phyloP scores from a whole-genome alignment of 352 stramenopile genomes.

The Peronospora farinosa region DNA sequence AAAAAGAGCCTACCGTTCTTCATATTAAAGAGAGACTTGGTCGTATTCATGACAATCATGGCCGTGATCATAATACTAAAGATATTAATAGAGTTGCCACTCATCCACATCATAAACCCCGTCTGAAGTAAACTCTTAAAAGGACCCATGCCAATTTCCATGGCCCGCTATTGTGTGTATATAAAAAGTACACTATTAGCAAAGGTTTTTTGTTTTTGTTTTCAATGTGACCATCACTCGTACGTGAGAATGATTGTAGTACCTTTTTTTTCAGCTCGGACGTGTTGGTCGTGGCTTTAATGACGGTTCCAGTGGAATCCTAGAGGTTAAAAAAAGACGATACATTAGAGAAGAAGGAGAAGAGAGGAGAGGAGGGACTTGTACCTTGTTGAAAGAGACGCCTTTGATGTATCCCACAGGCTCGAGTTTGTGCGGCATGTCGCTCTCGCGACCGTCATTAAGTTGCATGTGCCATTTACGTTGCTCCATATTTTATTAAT shows the following conservation, averaged over 20 bases:
- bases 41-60: constrained; percentile 90
- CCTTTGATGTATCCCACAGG: constrained; percentile 61
- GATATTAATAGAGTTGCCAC: constrained; percentile 90
- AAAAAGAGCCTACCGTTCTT: constrained; percentile 34
- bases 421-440: constrained; percentile 54
- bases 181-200: too few relatives aligned
- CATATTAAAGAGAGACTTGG: constrained; percentile 87
- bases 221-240: constrained; percentile 14
- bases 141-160: constrained; percentile 86
- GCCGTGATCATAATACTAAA: constrained; percentile 93
- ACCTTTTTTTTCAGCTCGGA: constrained; percentile 87
- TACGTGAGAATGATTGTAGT: not conserved
- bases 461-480: constrained; percentile 78
- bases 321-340: constrained; percentile 8
- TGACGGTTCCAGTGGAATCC: constrained; percentile 48
- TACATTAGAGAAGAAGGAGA: not conserved
- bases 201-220: too few relatives aligned
- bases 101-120: constrained; percentile 96
- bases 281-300: constrained; percentile 61
- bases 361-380: not conserved
- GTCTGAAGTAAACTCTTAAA: constrained; percentile 92
- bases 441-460: constrained; percentile 66
- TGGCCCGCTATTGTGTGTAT: too few relatives aligned
- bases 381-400: constrained; percentile 54
- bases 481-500: constrained; percentile 31